Percentiles rank a stretch among this genome's conserved stretches.
These are phyloP conservation scores for Sphenostylis stenocarpa DNA, from an alignment of 306 rosid species.

Conservation along the genomic window DNA sequence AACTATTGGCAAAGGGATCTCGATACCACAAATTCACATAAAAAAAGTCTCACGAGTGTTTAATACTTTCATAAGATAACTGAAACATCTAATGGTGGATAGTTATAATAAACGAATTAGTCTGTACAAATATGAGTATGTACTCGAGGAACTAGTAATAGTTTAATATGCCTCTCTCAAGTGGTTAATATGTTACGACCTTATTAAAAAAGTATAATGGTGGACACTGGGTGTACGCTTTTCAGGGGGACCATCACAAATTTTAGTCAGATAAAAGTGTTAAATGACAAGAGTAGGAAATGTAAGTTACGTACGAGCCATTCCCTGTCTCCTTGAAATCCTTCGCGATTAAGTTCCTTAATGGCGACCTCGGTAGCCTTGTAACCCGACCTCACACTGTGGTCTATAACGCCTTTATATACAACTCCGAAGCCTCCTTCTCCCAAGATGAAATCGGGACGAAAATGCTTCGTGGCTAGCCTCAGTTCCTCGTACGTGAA, in stretches of 20 bases:
- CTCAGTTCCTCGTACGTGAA: constrained; percentile 75
- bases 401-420: constrained; percentile 84
- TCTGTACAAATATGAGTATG: background rate
- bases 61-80: background rate
- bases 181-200: background rate
- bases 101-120: background rate
- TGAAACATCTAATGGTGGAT: background rate
- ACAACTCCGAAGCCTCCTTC: constrained; percentile 99
- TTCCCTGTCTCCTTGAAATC: constrained; percentile 99
- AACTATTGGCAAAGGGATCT: too few relatives aligned
- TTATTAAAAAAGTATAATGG: background rate
- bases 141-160: too few relatives aligned
- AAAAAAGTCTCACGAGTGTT: background rate
- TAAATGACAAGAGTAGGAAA: background rate
- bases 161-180: background rate
- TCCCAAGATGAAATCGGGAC: constrained; percentile 83
- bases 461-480: constrained; percentile 73
- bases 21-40: too few relatives aligned
- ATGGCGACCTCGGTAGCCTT: constrained; percentile 72
- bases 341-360: constrained; percentile 95
- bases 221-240: background rate
- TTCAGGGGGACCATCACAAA: background rate
- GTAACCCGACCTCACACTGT: constrained; percentile 64
- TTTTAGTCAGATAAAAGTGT: background rate
- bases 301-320: constrained; percentile 87